Conservation (phyloP, 257 asterid species). For the Capsicum chinense region DNA sequence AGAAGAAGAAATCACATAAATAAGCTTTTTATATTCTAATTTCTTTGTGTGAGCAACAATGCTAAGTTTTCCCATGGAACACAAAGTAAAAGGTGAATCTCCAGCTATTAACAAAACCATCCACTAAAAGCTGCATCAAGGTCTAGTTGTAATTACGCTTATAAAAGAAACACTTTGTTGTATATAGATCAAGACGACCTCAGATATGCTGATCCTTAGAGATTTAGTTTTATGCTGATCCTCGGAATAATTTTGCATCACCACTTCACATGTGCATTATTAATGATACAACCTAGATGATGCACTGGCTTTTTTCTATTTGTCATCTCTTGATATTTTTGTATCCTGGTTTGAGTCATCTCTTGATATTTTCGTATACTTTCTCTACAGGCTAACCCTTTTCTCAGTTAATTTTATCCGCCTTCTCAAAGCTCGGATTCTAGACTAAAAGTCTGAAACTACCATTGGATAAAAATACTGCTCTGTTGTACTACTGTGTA, state of each 20-base stretch:
- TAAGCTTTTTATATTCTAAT: background rate
- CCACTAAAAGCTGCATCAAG: conserved; percentile 1
- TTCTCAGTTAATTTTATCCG: background rate
- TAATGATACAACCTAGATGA: background rate
- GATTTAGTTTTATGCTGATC: background rate
- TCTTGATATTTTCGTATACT: background rate
- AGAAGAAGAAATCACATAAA: conserved; percentile 18
- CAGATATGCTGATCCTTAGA: background rate
- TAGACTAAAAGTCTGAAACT: no score
- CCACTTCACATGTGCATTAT: conserved; percentile 9
- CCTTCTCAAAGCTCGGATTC: background rate
- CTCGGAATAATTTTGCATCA: background rate
- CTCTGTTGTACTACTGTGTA: no score
- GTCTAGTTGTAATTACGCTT: conserved; percentile 1
- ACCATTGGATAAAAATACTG: no score
- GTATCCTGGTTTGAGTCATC: conserved; percentile 18
- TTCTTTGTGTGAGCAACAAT: background rate
- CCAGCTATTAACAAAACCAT: background rate
- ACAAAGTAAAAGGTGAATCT: background rate
- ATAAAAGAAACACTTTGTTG: background rate
- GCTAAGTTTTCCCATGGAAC: conserved; percentile 8
- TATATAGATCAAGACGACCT: conserved; percentile 1
- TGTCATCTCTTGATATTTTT: background rate
- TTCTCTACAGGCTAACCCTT: background rate
- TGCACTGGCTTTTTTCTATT: background rate